Conservation (phyloP, 139 green algal species). For the Closterium sp. region DNA sequence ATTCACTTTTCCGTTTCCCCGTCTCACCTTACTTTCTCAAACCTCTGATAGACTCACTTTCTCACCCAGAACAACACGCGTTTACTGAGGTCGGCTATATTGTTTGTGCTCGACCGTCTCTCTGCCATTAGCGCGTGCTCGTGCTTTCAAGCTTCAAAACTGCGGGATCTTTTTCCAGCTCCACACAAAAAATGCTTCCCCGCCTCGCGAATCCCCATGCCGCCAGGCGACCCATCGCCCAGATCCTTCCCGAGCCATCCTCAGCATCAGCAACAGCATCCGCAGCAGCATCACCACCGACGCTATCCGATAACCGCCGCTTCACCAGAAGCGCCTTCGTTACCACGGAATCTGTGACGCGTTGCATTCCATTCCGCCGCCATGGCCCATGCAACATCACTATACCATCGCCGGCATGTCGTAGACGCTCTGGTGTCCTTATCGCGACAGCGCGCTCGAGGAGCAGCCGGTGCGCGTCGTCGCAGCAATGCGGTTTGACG, state of each 20-base stretch:
- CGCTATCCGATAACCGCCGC: too few relatives aligned
- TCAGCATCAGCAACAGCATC: neutral
- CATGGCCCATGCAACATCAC: neutral
- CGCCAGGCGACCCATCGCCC: neutral
- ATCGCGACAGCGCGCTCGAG: neutral
- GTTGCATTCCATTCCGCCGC: neutral
- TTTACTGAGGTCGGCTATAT: too few relatives aligned
- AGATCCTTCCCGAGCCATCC: neutral
- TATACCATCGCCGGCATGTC: neutral
- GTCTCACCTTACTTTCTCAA: too few relatives aligned
- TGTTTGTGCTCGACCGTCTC: too few relatives aligned
- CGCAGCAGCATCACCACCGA: neutral
- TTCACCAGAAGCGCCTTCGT: neutral
- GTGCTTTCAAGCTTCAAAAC: too few relatives aligned
- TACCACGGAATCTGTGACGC: neutral
- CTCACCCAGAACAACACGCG: too few relatives aligned
- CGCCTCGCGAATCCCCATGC: neutral
- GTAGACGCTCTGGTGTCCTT: neutral
- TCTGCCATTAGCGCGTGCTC: too few relatives aligned
- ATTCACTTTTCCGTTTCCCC: too few relatives aligned
- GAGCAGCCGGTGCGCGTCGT: neutral
- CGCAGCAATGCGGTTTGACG: neutral
- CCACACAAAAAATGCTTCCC: neutral
- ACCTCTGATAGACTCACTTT: too few relatives aligned
- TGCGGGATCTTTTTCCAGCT: neutral